Percentiles rank a stretch among this genome's conserved stretches.
Conservation (phyloP, 768 basidiomycete species). For the Nidula microcarpa region DNA sequence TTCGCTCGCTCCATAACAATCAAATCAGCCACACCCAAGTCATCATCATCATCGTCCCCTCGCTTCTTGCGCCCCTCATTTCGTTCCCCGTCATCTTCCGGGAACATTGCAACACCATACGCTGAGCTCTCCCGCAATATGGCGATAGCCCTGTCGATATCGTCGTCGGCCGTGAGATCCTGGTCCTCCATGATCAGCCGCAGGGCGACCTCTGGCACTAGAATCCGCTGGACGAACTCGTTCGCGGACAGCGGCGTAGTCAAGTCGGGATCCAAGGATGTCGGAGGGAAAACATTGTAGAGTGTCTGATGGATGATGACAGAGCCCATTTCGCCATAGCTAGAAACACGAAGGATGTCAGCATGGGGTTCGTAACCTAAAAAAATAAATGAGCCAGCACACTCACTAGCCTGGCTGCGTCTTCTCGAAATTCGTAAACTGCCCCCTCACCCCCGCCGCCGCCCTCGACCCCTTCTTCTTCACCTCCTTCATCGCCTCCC, state of each 20-base stretch:
- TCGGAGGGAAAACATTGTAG: constrained; percentile 69
- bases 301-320: constrained; percentile 78
- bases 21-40: constrained; percentile 41
- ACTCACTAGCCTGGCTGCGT: constrained; percentile 88
- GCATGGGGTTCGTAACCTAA: not conserved
- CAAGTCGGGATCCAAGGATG: constrained; percentile 46
- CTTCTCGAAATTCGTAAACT: constrained; percentile 77
- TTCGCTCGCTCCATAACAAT: constrained; percentile 54
- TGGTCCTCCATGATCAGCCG: constrained; percentile 82
- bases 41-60: constrained; percentile 17
- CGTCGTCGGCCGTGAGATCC: constrained; percentile 33
- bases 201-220: constrained; percentile 87
- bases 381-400: constrained; percentile 8
- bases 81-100: constrained; percentile 48
- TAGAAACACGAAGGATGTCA: constrained; percentile 20
- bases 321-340: constrained; percentile 85
- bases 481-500: constrained; percentile 58
- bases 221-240: constrained; percentile 77
- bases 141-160: constrained; percentile 41
- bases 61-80: constrained; percentile 18
- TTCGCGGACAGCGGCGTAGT: constrained; percentile 65
- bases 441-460: constrained; percentile 65
- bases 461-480: constrained; percentile 63
- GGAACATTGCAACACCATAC: constrained; percentile 87
- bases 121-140: constrained; percentile 73